Evolutionary conservation across 1,284 basidiomycete species (phyloP).

Genomic region (Macrocystidia cucumis): DNA sequence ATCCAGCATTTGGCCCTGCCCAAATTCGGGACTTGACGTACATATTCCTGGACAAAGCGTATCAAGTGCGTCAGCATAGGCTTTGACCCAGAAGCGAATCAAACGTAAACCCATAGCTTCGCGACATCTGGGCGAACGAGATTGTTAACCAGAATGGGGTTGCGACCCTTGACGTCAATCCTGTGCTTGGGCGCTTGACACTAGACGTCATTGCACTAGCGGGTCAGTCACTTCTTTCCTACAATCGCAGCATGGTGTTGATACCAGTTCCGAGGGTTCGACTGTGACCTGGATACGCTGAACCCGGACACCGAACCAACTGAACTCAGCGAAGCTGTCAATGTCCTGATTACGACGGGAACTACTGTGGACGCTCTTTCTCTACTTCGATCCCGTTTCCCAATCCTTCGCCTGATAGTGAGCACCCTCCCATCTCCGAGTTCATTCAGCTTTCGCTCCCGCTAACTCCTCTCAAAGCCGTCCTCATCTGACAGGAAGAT

Average conservation of each 20-base stretch:
- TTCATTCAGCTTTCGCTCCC: not conserved
- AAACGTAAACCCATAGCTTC: slow-evolving; percentile 26
- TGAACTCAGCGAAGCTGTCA: slow-evolving; percentile 43
- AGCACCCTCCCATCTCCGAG: slow-evolving; percentile 11
- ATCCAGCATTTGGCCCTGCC: slow-evolving; percentile 11
- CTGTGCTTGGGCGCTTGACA: slow-evolving; percentile 49
- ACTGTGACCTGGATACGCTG: slow-evolving; percentile 56
- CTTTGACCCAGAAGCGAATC: not conserved
- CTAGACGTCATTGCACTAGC: slow-evolving; percentile 66
- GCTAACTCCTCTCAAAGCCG: slow-evolving; percentile 15
- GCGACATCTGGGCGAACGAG: slow-evolving; percentile 34
- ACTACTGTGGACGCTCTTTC: slow-evolving; percentile 18
- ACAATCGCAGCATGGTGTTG: not conserved
- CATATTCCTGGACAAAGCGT: slow-evolving; percentile 12
- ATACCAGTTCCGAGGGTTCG: slow-evolving; percentile 38
- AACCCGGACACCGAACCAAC: slow-evolving; percentile 24
- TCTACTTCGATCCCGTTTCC: slow-evolving; percentile 28
- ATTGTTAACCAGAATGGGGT: slow-evolving; percentile 18
- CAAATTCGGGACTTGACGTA: slow-evolving; percentile 12
- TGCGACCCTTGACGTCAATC: slow-evolving; percentile 37
- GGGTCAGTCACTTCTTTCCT: slow-evolving; percentile 24
- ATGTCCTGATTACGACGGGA: slow-evolving; percentile 27
- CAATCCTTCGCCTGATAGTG: slow-evolving; percentile 34
- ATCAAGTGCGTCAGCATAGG: slow-evolving; percentile 3
- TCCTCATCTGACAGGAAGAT: slow-evolving; percentile 19